Evolutionary conservation across 139 green algal genomes (phyloP), one percentile per base, ranked within the genome.

Genomic region (Asterochloris sp.): DNA sequence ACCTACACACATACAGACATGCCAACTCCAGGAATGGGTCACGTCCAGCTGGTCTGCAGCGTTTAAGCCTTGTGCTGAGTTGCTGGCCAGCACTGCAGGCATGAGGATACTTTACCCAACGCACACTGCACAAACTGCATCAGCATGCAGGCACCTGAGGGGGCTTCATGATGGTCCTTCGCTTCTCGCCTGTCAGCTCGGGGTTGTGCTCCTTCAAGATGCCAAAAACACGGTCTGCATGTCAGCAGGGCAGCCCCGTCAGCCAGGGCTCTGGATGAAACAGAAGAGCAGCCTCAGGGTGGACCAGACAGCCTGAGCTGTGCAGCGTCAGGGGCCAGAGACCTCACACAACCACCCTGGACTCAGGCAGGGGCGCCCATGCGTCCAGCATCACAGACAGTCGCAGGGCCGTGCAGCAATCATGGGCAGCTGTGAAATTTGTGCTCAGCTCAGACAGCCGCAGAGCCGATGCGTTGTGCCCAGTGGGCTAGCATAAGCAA

Each of bases 151-250:
- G 14, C 54, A 89, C 89, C 90, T 97, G 92, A 61, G 97, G 97
- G n/a, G 97, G 97, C 86, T 98, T 98, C 62, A 99, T 92, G 79
- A 98, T 95, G 17, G 96, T 99, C 62, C 96, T 89, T 17, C 92
- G 90, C 78, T 95, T 94, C 86, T 98, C 95, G 47, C 97, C 96
- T 47, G 96, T 98, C 66, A 99, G 93, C 91, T 98, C 96, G 24
- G 97, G 97, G 89, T 99, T 99, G 84, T 97, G 94, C 86, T 96
- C 95, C 64, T 92, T 86, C 74, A 99, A 86, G 76, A 98, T 99
- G 86, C 92, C 92, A 88, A 98, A 99, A 85, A 99, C 97, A 63
- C 97, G 94, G 69, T 95, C 96, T 96, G 86, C 61, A 80, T 15
- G 47, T 60, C 69, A 68, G 19, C 29, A 38, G 24, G 21, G 24